Percentiles rank a stretch among this genome's conserved stretches.
phyloP scores from a whole-genome alignment of 805 yeast species.

The Vanderwaltozyma tropicalis region DNA sequence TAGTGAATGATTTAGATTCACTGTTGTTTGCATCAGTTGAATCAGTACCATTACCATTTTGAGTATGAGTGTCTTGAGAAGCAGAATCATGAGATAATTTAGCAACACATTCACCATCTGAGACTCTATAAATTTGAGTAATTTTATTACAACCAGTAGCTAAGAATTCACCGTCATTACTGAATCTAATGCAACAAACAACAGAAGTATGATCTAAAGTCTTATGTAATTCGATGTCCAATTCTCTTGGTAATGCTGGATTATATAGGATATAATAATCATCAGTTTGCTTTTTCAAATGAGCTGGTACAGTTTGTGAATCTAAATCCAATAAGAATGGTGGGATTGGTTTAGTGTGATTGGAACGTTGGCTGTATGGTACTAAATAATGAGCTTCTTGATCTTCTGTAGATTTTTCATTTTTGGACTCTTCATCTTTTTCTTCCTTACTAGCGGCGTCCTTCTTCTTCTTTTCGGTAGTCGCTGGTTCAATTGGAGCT shows the following conservation, averaged over 20 bases:
- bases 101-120: constrained; percentile 82
- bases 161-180: constrained; percentile 79
- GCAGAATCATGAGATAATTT: constrained; percentile 71
- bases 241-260: constrained; percentile 64
- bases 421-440: not conserved
- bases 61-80: constrained; percentile 15
- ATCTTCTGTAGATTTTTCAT: constrained; percentile 1
- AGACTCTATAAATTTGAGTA: constrained; percentile 88
- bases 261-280: constrained; percentile 87
- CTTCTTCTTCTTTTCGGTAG: no score
- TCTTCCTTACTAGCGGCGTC: constrained; percentile 8
- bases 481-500: constrained; percentile 11
- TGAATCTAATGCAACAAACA: constrained; percentile 92
- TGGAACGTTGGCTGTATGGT: constrained; percentile 31
- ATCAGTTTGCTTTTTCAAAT: constrained; percentile 67
- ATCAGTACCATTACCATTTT: not conserved
- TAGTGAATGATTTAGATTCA: constrained; percentile 28
- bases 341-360: constrained; percentile 65
- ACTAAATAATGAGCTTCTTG: constrained; percentile 27
- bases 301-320: constrained; percentile 62
- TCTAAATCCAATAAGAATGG: constrained; percentile 76
- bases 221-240: constrained; percentile 82
- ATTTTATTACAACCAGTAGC: constrained; percentile 97
- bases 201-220: constrained; percentile 89
- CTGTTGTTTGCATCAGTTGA: constrained; percentile 23